Base-by-base conservation (phyloP, 2,329 filamentous ascomycete species). In the Bipolaris zeicola region DNA sequence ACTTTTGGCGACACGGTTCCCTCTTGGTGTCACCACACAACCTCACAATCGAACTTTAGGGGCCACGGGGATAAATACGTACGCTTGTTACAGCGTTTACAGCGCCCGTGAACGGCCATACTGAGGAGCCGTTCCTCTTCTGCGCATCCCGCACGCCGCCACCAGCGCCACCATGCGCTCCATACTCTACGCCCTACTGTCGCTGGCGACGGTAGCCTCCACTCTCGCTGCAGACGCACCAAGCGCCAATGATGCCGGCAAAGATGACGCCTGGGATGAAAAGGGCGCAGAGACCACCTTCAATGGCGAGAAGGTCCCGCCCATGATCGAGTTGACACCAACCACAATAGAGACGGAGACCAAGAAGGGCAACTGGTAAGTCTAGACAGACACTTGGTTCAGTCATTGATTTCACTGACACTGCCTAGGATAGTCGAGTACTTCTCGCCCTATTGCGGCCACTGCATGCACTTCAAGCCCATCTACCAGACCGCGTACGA, bases 401-500 rank as follows among this genome's bases (percentile, higher is more conserved):
- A 4, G 13, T 14, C 14, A 37, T 37, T 3, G 5, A 38, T 16
- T 28, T 20, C 3, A 37, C 45, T 47, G 20, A 28, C 61, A 11
- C 14, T 31, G 14, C 49, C 74, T 46, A 74, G 68, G 70, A 66
- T 80, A 28, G 80, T 83, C 50, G 81, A 83, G 66, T 82, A 79
- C 74, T 83, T 76, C 68, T 82, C 80, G 48, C 81, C 81, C 11
- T 76, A 77, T 60, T 83, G 81, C 76, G 83, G 83, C 44, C 92
- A 96, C 76, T 97, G 93, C 79, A 83, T 84, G 73, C 81, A 84
- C 47, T 90, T 92, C 70, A 92, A 91, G 50, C 95, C 95, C 6
- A 88, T 86, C 48, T 97, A 87, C 82, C 92, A 98, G 78, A 97
- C 93, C 5, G 77, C 94, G 13, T 96, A 98, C 82, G 95, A 99